Base-by-base conservation (phyloP, 225 moss, liverwort and hornwort species). In the Takakia lepidozioides region DNA sequence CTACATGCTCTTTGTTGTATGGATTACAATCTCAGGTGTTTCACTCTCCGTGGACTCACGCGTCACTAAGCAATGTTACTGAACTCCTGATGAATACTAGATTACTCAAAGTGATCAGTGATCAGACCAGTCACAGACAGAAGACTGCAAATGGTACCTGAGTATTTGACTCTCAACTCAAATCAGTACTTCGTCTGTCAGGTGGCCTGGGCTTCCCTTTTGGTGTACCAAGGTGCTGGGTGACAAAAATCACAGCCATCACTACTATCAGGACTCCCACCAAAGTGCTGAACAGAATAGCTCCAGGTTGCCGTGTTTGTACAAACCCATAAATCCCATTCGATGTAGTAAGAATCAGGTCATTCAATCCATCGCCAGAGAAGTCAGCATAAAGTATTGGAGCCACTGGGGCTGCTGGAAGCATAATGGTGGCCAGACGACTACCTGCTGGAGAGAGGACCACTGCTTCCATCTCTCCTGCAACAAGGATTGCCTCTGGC, bases 251-350 rank as follows among this genome's bases (percentile, higher is more conserved):
- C 0, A 93, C 61, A 41, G 57, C 88, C 76, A 93, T 93, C 23
- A 89, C 86, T 56, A 88, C 63, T 9, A 93, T 82, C 38, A 93
- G 57, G 1, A 84, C 54, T 17, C 83, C 93, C 42, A 93, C 78
- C 38, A 93, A 56, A 9, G 86, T 73, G 56, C 85, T 86, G 25
- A 93, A 93, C 34, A 93, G 66, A 46, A 86, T 63, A 23, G 93
- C 93, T 61, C 93, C 93, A 20, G 88, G 88, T 51, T 84, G 86
- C 7, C 88, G 81, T 40, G 78, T 79, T 79, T 93, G 93, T 46
- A 72, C 70, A 54, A 81, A 93, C 8, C 93, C 93, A 56, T 81
- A 89, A 0, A 89, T 53, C 8, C 65, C 83, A 42, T 67, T 81
- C 19, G 74, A 58, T 0, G 81, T 75, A 14, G 79, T 73, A 22